These are phyloP conservation scores for Iris pallida DNA, from an alignment of 116 monocot species.

Conservation along the genomic window DNA sequence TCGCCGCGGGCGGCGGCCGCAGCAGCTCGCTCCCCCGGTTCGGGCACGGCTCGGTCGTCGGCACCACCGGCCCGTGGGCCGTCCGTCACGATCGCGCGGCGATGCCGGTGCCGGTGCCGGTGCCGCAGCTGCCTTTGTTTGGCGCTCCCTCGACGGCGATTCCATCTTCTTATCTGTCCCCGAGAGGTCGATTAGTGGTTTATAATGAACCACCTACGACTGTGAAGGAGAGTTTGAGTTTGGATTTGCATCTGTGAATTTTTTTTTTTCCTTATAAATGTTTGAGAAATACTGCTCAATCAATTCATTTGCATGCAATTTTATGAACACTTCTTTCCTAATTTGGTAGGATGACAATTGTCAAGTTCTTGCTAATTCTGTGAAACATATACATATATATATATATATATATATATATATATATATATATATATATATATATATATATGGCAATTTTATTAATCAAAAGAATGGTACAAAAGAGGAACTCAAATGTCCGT, in stretches of 20 bases:
- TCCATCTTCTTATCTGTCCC: neutral
- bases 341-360: no score
- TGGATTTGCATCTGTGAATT: conserved; percentile 1
- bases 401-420: no score
- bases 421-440: no score
- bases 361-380: no score
- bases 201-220: neutral
- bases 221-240: conserved; percentile 1
- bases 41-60: neutral
- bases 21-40: neutral
- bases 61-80: neutral
- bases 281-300: no score
- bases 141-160: neutral
- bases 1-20: neutral
- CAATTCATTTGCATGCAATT: no score
- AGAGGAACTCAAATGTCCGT: no score
- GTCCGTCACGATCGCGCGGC: neutral
- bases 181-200: neutral
- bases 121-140: neutral
- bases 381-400: no score
- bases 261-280: no score
- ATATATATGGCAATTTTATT: no score
- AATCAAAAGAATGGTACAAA: no score
- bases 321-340: no score
- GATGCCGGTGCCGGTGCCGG: neutral